A percentile compares a stretch with the other conserved stretches of the same genome.
Evolutionary conservation across 1,284 basidiomycete species (phyloP).

Genomic region (Microbotryomycetes sp.): DNA sequence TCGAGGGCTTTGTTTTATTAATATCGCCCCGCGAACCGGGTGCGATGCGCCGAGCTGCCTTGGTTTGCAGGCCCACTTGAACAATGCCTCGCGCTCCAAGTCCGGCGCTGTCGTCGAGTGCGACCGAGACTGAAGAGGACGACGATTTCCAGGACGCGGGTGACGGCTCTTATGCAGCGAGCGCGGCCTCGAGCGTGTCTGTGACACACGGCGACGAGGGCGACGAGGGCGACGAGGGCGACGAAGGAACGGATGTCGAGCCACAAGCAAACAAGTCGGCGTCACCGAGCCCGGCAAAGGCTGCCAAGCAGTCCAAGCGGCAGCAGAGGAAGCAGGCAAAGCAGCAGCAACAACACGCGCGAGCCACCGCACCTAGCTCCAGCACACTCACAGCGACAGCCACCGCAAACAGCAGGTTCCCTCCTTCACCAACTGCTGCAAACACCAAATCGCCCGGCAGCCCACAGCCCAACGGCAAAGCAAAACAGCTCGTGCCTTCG

Average conservation of each 20-base stretch:
- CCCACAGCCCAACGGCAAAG: neutral
- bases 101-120: slow-evolving; percentile 1
- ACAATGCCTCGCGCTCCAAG: neutral
- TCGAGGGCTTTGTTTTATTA: too few species aligned
- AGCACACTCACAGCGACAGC: neutral
- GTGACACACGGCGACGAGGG: neutral
- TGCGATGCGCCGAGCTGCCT: neutral
- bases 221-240: neutral
- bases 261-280: too few species aligned
- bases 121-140: slow-evolving; percentile 8
- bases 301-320: neutral
- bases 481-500: neutral
- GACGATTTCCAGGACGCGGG: slow-evolving; percentile 11
- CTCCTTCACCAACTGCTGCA: neutral
- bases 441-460: neutral
- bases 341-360: neutral
- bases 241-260: neutral
- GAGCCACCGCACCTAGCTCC: neutral
- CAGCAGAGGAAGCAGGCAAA: neutral
- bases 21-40: too few species aligned
- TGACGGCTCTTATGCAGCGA: neutral
- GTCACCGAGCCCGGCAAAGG: too few species aligned
- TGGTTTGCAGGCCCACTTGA: neutral
- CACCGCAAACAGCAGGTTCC: neutral
- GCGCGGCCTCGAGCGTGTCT: neutral